Evolutionary conservation across 805 yeast genomes (phyloP).

Genomic region (Diddensiella transvaalensis): DNA sequence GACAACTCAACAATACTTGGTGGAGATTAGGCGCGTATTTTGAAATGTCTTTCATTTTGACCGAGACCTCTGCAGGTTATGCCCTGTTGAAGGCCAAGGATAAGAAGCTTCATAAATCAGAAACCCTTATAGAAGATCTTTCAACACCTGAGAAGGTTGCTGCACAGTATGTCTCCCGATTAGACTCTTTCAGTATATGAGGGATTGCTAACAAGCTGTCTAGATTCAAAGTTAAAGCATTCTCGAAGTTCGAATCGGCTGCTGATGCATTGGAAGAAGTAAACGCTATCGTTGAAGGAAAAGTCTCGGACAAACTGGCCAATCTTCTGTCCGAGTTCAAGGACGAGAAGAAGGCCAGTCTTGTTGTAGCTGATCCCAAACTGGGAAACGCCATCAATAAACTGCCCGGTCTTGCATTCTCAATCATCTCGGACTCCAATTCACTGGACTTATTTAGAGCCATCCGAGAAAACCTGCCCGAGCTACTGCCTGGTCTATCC

Average conservation of each 20-base stretch:
- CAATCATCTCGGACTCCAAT: slow-evolving; percentile 91
- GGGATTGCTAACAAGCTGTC: no score
- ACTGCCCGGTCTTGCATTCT: slow-evolving; percentile 74
- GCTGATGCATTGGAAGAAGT: slow-evolving; percentile 96
- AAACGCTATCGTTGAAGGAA: slow-evolving; percentile 87
- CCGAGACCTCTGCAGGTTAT: slow-evolving; percentile 99
- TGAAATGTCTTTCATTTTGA: slow-evolving; percentile 51
- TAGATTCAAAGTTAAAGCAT: slow-evolving; percentile 82
- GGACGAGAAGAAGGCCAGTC: slow-evolving; percentile 63
- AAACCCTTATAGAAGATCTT: slow-evolving; percentile 69
- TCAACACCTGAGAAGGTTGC: slow-evolving; percentile 80
- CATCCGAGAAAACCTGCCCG: slow-evolving; percentile 89
- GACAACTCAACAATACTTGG: no score
- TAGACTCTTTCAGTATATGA: background rate
- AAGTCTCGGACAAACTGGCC: slow-evolving; percentile 81
- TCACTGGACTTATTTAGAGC: slow-evolving; percentile 94
- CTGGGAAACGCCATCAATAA: slow-evolving; percentile 95
- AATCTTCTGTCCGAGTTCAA: slow-evolving; percentile 49
- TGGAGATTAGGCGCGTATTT: no score
- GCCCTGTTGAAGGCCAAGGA: slow-evolving; percentile 97
- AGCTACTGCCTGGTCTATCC: slow-evolving; percentile 86
- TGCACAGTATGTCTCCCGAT: slow-evolving; percentile 44
- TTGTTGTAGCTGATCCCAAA: slow-evolving; percentile 92
- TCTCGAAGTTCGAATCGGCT: slow-evolving; percentile 91
- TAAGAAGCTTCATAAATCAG: slow-evolving; percentile 90